phyloP scores from a whole-genome alignment of 1,139 yeast genomes.

The Taphrina pruni region DNA sequence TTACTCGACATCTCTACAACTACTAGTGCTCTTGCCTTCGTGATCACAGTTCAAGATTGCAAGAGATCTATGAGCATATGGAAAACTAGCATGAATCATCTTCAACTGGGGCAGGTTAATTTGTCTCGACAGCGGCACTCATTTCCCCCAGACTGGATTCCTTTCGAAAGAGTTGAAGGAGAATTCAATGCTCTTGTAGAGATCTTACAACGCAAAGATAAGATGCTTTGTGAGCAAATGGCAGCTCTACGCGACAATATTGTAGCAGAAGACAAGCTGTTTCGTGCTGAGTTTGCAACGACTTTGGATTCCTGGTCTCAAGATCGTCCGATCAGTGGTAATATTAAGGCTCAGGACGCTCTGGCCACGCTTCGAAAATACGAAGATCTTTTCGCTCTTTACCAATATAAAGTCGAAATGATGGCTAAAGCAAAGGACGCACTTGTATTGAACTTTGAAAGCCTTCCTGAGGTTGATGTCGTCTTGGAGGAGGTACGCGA shows the following conservation, averaged over 20 bases:
- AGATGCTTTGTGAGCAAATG: slow-evolving; percentile 42
- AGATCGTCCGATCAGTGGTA: slow-evolving; percentile 60
- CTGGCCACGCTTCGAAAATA: slow-evolving; percentile 57
- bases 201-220: slow-evolving; percentile 55
- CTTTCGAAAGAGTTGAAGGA: slow-evolving; percentile 67
- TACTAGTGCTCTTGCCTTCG: slow-evolving; percentile 52
- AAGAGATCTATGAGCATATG: slow-evolving; percentile 50
- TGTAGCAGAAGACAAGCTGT: slow-evolving; percentile 47
- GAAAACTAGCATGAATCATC: slow-evolving; percentile 50
- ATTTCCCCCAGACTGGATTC: slow-evolving; percentile 65
- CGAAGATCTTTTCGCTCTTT: slow-evolving; percentile 51
- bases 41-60: slow-evolving; percentile 53
- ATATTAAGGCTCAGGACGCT: slow-evolving; percentile 60
- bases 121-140: slow-evolving; percentile 58
- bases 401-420: slow-evolving; percentile 49
- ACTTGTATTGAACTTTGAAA: slow-evolving; percentile 55
- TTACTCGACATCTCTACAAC: slow-evolving; percentile 54
- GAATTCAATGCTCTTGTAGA: slow-evolving; percentile 58
- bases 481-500: slow-evolving; percentile 63
- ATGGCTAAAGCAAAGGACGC: slow-evolving; percentile 56
- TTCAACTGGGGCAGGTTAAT: slow-evolving; percentile 57
- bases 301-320: slow-evolving; percentile 58
- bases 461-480: slow-evolving; percentile 51
- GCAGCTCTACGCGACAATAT: slow-evolving; percentile 45
- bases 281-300: slow-evolving; percentile 57